Base-by-base conservation (phyloP, 1,284 basidiomycete species). In the Exsudoporus floridanus region DNA sequence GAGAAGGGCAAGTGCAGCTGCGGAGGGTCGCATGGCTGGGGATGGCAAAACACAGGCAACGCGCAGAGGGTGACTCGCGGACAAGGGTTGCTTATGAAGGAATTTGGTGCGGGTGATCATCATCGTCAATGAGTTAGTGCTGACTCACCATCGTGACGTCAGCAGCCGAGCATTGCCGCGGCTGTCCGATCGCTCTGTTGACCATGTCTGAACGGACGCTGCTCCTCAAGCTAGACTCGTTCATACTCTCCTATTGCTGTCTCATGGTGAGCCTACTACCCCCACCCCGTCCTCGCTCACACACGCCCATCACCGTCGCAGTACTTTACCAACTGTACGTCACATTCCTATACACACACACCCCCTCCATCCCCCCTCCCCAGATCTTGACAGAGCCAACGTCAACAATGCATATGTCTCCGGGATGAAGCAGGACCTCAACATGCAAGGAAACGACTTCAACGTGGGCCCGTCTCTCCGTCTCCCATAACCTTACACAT, bases 371-470 rank as follows among this genome's bases (percentile, higher is more conserved):
- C 31, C 12, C 7, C 21, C 12, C 30, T 31, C 30, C 13, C 31
- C 46, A 85, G 83, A 87, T 67, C 74, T 87, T 19, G 83, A 86
- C 65, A 73, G 83, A 52, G 81, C 82, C 23, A 86, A 86, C 65
- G 74, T 87, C 37, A 74, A 76, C 53, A 86, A 87, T 67, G 84
- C 85, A 8, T 89, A 88, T 66, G 87, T 92, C 16, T 89, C 86
- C 5, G 90, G 90, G 4, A 90, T 93, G 89, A 84, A 80, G 59
- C 86, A 92, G 68, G 88, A 90, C 41, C 76, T 92, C 31, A 62
- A 77, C 53, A 85, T 91, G 81, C 70, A 76, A 45, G 87, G 87
- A 30, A 86, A 80, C 38, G 77, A 91, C 54, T 83, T 81, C 65
- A 90, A 90, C 66, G 84, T 81, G 44, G 54, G 70, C 7, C n/a